Evolutionary conservation across 257 asterid species (phyloP).

Genomic region (Coffea canephora): DNA sequence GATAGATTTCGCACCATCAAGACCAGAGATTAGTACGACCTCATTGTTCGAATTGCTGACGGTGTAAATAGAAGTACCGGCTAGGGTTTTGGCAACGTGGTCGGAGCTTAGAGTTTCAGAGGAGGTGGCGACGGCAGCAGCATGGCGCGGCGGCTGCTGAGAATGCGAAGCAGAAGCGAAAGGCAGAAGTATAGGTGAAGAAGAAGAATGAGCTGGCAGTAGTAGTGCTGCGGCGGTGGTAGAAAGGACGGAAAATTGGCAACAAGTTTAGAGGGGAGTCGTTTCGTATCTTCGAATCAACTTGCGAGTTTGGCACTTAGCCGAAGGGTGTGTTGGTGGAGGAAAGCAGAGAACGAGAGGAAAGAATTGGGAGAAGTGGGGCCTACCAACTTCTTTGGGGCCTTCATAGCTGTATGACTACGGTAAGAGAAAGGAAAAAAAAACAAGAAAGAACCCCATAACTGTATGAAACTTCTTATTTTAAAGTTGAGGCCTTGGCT

Average conservation of each 20-base stretch:
- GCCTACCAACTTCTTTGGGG: slow-evolving; percentile 47
- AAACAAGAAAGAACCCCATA: neutral
- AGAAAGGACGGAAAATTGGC: slow-evolving; percentile 33
- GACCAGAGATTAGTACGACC: slow-evolving; percentile 80
- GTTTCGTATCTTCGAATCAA: slow-evolving; percentile 58
- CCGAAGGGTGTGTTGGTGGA: slow-evolving; percentile 44
- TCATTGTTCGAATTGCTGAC: slow-evolving; percentile 89
- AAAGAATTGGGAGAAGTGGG: slow-evolving; percentile 53
- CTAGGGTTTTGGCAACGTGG: slow-evolving; percentile 68
- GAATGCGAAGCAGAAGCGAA: slow-evolving; percentile 83
- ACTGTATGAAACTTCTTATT: no score
- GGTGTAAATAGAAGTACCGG: slow-evolving; percentile 83
- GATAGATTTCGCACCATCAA: slow-evolving; percentile 69
- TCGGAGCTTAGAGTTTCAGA: slow-evolving; percentile 43
- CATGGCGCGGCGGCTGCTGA: slow-evolving; percentile 20
- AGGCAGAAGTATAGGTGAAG: slow-evolving; percentile 32
- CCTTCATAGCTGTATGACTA: slow-evolving; percentile 43
- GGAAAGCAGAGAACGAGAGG: slow-evolving; percentile 56
- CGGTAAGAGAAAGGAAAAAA: no score
- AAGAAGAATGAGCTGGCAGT: slow-evolving; percentile 5
- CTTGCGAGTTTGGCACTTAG: slow-evolving; percentile 57
- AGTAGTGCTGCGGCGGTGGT: neutral
- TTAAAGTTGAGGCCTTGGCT: slow-evolving; percentile 11
- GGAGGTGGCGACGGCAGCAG: neutral
- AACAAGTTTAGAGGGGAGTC: slow-evolving; percentile 49